Base-by-base conservation (phyloP, 768 basidiomycete genomes). In the Leccinum disarticulatum region DNA sequence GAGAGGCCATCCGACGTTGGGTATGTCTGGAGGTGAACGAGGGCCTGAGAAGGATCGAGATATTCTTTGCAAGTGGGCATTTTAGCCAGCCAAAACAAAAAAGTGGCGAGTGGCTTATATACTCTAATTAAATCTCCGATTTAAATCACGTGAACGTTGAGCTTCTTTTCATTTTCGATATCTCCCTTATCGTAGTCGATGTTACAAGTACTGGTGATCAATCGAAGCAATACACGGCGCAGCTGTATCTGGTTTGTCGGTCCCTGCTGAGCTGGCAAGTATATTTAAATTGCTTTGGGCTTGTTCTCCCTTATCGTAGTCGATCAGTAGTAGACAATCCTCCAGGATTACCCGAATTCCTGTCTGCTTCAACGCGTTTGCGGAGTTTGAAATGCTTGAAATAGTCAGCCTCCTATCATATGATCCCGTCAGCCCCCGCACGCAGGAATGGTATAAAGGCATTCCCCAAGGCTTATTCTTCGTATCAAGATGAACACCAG, bases 1-100 rank as follows among this genome's bases (percentile, higher is more conserved):
- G n/a, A n/a, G n/a, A n/a, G n/a, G n/a, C n/a, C n/a, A n/a, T n/a
- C n/a, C n/a, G n/a, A n/a, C 57, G 79, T 79, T 27, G 76, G 22
- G 71, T 98, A 98, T 3, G 81, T 74, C 66, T 82, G 79, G 70
- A 99, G 88, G 68, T 87, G 82, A 43, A 87, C 83, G 58, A 96
- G 68, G 53, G 96, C 97, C 61, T 81, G 75, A 52, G 85, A 77
- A 47, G 93, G 81, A 70, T 87, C 81, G 71, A 95, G 87, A 70
- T 80, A 78, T 58, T 69, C 60, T 59, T 71, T 66, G 47, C 70
- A 70, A 62, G 64, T 11, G 65, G 73, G 73, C 74, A 76, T 73
- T 64, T 74, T 74, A 73, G 73, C 73, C 69, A 65, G 53, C 6
- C 55, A 14, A 27, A 60, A 59, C 15, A 19, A 0, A 61, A 58